These are phyloP conservation scores for Magnaporthiopsis incrustans DNA, from an alignment of 2,329 filamentous ascomycete genomes.

Conservation along the genomic window DNA sequence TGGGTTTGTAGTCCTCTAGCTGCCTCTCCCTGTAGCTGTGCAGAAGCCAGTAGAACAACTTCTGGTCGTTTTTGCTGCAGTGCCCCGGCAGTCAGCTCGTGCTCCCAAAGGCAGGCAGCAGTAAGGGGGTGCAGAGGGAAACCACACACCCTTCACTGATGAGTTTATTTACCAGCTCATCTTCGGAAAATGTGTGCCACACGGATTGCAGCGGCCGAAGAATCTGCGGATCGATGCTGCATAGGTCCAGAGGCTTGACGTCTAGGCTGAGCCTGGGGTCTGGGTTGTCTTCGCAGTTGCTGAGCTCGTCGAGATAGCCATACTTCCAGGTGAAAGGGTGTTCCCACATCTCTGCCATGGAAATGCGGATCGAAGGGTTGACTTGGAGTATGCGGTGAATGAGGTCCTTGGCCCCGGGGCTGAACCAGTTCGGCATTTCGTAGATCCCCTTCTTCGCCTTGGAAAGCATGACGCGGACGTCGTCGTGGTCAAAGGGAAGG, in stretches of 20 bases:
- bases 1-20: constrained; percentile 76
- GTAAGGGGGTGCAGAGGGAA: not conserved
- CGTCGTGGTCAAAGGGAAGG: constrained; percentile 70
- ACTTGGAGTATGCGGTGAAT: constrained; percentile 72
- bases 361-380: constrained; percentile 71
- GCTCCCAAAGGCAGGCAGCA: constrained; percentile 2
- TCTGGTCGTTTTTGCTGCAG: constrained; percentile 76
- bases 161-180: constrained; percentile 63
- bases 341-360: constrained; percentile 72
- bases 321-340: constrained; percentile 85
- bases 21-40: constrained; percentile 75
- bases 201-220: constrained; percentile 80
- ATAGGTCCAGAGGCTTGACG: constrained; percentile 48
- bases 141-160: constrained; percentile 50
- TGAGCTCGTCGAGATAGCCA: constrained; percentile 62
- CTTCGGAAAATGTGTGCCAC: constrained; percentile 79
- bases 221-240: constrained; percentile 73
- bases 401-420: constrained; percentile 64
- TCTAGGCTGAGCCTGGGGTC: constrained; percentile 24
- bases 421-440: constrained; percentile 54
- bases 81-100: not conserved
- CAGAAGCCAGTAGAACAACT: constrained; percentile 84
- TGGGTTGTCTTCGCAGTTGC: constrained; percentile 29
- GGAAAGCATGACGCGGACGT: constrained; percentile 53
- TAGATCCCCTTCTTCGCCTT: constrained; percentile 54